These are phyloP conservation scores for Penicillium alfredii DNA, from an alignment of 495 filamentous ascomycete species.

Conservation along the genomic window DNA sequence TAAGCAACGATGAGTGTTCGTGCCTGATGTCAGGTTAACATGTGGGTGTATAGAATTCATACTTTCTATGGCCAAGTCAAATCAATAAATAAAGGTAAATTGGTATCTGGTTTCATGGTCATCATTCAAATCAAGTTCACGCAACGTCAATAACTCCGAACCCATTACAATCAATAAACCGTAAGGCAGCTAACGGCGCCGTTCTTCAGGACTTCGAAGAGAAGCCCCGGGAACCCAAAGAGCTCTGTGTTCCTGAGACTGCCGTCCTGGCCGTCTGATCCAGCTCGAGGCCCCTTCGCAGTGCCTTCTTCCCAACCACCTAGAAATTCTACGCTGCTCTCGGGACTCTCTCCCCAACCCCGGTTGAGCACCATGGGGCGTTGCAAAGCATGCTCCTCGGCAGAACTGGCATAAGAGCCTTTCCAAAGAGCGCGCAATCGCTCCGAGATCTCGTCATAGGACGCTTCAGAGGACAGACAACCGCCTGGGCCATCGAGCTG, in stretches of 20 bases:
- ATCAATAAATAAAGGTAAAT: too few species aligned
- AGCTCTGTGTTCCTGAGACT: slow-evolving; percentile 72
- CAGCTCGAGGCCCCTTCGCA: slow-evolving; percentile 35
- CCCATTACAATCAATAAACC: slow-evolving; percentile 77
- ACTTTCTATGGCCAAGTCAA: too few species aligned
- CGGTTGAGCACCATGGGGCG: slow-evolving; percentile 83
- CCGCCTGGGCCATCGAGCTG: slow-evolving; percentile 36
- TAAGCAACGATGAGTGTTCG: too few species aligned
- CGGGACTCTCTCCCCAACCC: slow-evolving; percentile 85
- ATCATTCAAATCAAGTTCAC: too few species aligned
- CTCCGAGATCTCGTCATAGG: slow-evolving; percentile 62
- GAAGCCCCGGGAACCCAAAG: slow-evolving; percentile 86
- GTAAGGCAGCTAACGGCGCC: slow-evolving; percentile 83
- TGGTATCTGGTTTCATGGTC: too few species aligned
- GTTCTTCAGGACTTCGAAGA: slow-evolving; percentile 95
- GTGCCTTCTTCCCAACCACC: slow-evolving; percentile 83
- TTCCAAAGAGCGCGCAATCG: slow-evolving; percentile 68
- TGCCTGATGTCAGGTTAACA: too few species aligned
- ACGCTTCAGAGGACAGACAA: slow-evolving; percentile 65
- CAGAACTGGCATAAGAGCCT: slow-evolving; percentile 53
- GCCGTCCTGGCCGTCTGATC: slow-evolving; percentile 49
- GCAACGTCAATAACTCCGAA: too few species aligned
- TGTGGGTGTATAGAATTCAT: too few species aligned
- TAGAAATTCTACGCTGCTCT: slow-evolving; percentile 82
- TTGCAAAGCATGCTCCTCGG: slow-evolving; percentile 58